Conservation (phyloP, 208 protist genomes). For the Balamuthia mandrillaris region DNA sequence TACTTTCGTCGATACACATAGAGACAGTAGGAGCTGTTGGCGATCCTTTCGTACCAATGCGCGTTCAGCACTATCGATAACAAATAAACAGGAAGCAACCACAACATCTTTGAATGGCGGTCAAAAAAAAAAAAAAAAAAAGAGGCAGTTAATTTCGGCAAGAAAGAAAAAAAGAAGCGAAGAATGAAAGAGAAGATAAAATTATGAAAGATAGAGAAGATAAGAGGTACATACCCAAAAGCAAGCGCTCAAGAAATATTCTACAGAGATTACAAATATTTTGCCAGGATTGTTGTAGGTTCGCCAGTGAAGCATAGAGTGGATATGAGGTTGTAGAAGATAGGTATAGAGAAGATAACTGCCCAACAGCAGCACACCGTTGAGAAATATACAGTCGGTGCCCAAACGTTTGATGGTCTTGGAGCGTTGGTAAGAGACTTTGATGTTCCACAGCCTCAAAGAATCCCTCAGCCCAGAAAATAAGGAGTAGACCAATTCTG, state of each 20-base stretch:
- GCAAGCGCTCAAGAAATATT: background rate
- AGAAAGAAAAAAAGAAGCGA: too few relatives aligned
- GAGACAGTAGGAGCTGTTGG: background rate
- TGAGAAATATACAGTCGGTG: background rate
- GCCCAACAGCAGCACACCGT: constrained; percentile 4
- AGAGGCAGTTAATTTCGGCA: too few relatives aligned
- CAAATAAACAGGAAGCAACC: constrained; percentile 21
- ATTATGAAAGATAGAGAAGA: too few relatives aligned
- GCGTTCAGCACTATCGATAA: constrained; percentile 28
- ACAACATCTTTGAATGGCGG: background rate
- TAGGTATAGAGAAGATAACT: constrained; percentile 14
- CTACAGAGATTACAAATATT: background rate
- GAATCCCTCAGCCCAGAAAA: too few relatives aligned
- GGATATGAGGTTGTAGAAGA: constrained; percentile 3
- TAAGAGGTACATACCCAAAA: constrained; percentile 18
- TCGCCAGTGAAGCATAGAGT: constrained; percentile 2
- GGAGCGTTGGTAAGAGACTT: background rate
- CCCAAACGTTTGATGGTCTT: background rate
- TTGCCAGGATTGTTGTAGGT: background rate
- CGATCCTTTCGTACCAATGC: constrained; percentile 23
- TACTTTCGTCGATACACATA: background rate
- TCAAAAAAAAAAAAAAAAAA: too few relatives aligned
- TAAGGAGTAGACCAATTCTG: too few relatives aligned
- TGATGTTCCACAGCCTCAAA: too few relatives aligned
- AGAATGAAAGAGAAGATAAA: too few relatives aligned